Evolutionary conservation across 2,329 filamentous ascomycete genomes (phyloP), one percentile per base, ranked within the genome.

Genomic region (Thielaviopsis musarum): DNA sequence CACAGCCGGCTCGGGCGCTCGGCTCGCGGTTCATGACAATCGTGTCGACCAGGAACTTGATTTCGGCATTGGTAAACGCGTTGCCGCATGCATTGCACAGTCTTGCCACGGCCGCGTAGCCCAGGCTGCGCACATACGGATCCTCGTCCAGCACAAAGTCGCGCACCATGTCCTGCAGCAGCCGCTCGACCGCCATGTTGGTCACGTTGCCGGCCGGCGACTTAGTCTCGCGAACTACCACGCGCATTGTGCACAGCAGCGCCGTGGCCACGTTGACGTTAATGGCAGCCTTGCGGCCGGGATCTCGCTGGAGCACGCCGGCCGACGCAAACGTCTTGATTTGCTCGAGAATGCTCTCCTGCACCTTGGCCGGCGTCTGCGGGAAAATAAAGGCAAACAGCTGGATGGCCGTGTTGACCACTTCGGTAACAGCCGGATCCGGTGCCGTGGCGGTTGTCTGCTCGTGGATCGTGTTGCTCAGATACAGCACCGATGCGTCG

Each of bases 311-410:
- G 22, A 96, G 74, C 56, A 81, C 82, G 0, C 83, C 82, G 1
- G 90, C 87, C 0, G 88, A 86, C n/a, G 93, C 76, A 67, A 94
- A 95, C 0, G 88, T 93, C 17, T 88, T 85, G 54, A 97, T 84
- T 68, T 98, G 93, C 70, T 98, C 93, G 10, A 98, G 74, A 54
- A 95, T 88, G 67, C 91, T 96, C 70, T 98, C 93, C 67, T 98
- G 93, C 2, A 98, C 88, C 67, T 91, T 95, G 3, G 88, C 79
- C 0, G 88, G 86, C 53, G 95, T 94, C 10, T 96, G 75, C 2
- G 93, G 91, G 60, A 98, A 84, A 48, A 89, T 87, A 58, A 95
- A 88, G 1, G 91, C 89, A 69, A 98, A 98, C 0, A 97, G 75
- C 63, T 93, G 85, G 59, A 98, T 94, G 0, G 93, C 91, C 67